These are phyloP conservation scores for Phytopythium sindhum DNA, from an alignment of 352 stramenopile species.

Conservation along the genomic window DNA sequence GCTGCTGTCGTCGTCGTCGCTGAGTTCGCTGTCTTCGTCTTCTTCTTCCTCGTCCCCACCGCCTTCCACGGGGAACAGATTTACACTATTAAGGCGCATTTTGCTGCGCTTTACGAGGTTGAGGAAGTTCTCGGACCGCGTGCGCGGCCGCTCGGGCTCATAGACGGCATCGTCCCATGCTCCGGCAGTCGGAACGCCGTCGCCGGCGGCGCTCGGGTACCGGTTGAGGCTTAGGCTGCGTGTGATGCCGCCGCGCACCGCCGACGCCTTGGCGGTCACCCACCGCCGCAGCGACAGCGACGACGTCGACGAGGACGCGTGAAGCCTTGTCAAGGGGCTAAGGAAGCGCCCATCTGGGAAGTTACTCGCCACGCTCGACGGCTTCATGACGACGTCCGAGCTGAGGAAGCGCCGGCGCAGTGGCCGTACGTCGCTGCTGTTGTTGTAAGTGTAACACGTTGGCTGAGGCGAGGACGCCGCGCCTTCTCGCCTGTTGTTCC, in stretches of 20 bases:
- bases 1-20: slow-evolving; percentile 3
- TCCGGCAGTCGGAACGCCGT: background rate
- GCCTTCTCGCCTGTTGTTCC: background rate
- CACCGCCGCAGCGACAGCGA: slow-evolving; percentile 22
- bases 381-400: slow-evolving; percentile 47
- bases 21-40: slow-evolving; percentile 8
- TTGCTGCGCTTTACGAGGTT: slow-evolving; percentile 3
- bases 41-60: slow-evolving; percentile 8
- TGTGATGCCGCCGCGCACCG: slow-evolving; percentile 9
- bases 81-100: slow-evolving; percentile 6
- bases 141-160: slow-evolving; percentile 26
- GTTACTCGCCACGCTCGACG: background rate
- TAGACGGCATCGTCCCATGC: slow-evolving; percentile 8
- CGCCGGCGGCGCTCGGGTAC: slow-evolving; percentile 8
- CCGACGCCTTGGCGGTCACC: slow-evolving; percentile 9
- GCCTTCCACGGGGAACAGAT: slow-evolving; percentile 19
- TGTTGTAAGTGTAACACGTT: background rate
- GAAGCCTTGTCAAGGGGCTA: slow-evolving; percentile 12
- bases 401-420: slow-evolving; percentile 55
- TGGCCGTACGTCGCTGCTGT: slow-evolving; percentile 11
- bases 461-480: background rate
- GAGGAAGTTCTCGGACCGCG: slow-evolving; percentile 36
- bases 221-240: slow-evolving; percentile 18
- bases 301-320: slow-evolving; percentile 13
- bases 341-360: background rate